phyloP scores from a whole-genome alignment of 805 yeast species.

The Yarrowia divulgata region DNA sequence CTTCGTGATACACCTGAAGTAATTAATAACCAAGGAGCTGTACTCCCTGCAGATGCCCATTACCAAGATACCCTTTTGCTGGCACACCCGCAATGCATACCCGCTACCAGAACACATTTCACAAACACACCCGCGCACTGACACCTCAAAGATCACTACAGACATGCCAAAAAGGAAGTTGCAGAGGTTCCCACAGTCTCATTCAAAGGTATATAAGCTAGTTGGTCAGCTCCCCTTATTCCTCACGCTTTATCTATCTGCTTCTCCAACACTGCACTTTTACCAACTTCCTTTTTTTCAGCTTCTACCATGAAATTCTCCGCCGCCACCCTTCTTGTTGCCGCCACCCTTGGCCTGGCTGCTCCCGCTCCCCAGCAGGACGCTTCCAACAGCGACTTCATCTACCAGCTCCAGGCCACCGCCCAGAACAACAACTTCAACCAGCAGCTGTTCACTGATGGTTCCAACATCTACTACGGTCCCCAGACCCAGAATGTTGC shows the following conservation, averaged over 20 bases:
- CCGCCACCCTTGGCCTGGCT: slow-evolving; percentile 9
- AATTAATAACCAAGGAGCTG: too few species aligned
- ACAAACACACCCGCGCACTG: background rate
- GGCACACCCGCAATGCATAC: background rate
- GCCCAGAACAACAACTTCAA: slow-evolving; percentile 4
- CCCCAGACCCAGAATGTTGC: background rate
- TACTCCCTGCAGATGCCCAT: background rate
- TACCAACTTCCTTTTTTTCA: slow-evolving; percentile 4
- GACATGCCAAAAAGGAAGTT: background rate
- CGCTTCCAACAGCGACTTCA: slow-evolving; percentile 1
- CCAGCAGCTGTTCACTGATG: slow-evolving; percentile 36
- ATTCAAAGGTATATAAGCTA: background rate
- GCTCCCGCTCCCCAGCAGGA: slow-evolving; percentile 22
- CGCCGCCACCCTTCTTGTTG: slow-evolving; percentile 7
- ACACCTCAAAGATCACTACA: background rate
- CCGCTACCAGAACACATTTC: background rate
- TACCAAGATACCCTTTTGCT: background rate
- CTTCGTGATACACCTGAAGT: too few species aligned
- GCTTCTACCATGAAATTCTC: slow-evolving; percentile 33
- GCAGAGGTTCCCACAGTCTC: background rate
- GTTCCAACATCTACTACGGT: slow-evolving; percentile 27
- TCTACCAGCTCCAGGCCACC: slow-evolving; percentile 37
- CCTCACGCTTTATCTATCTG: slow-evolving; percentile 7
- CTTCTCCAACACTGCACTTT: background rate
- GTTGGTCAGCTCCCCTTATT: background rate